Conservation (phyloP, 345 rosid species). For the Clausena lansium region DNA sequence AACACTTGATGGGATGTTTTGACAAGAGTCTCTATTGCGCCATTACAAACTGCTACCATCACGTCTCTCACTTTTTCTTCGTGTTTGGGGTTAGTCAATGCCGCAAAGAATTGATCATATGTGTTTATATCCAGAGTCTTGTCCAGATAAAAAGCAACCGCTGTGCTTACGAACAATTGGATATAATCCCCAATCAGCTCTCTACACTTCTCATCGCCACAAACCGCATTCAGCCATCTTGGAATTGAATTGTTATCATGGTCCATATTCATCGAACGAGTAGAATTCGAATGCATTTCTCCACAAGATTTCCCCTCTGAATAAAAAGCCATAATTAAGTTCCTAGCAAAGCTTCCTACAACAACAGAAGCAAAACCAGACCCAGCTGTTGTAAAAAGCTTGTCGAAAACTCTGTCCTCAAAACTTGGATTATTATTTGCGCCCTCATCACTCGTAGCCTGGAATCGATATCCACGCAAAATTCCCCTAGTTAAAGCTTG, state of each 20-base stretch:
- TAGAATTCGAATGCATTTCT: conserved; percentile 11
- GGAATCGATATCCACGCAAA: conserved; percentile 38
- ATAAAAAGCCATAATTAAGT: conserved; percentile 51
- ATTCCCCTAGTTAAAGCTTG: conserved; percentile 57
- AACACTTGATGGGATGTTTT: conserved; percentile 59
- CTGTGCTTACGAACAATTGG: conserved; percentile 69
- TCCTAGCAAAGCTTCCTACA: conserved; percentile 82
- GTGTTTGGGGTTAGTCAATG: conserved; percentile 74
- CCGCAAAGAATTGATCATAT: conserved; percentile 62
- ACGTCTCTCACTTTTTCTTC: conserved; percentile 46
- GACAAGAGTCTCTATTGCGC: conserved; percentile 63
- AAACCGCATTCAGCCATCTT: conserved; percentile 45
- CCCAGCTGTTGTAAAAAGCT: conserved; percentile 60
- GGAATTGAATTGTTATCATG: conserved; percentile 18
- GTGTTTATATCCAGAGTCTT: conserved; percentile 63
- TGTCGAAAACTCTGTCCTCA: conserved; percentile 54
- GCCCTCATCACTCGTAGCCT: conserved; percentile 18
- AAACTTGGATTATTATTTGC: conserved; percentile 34
- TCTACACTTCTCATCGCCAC: conserved; percentile 37
- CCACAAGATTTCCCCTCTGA: conserved; percentile 9
- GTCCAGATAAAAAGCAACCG: conserved; percentile 81
- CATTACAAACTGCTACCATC: conserved; percentile 54
- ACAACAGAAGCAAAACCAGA: conserved; percentile 74
- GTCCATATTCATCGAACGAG: background rate
- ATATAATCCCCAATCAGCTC: conserved; percentile 66